phyloP scores from a whole-genome alignment of 129 eudicot genomes.

The Silybum marianum region DNA sequence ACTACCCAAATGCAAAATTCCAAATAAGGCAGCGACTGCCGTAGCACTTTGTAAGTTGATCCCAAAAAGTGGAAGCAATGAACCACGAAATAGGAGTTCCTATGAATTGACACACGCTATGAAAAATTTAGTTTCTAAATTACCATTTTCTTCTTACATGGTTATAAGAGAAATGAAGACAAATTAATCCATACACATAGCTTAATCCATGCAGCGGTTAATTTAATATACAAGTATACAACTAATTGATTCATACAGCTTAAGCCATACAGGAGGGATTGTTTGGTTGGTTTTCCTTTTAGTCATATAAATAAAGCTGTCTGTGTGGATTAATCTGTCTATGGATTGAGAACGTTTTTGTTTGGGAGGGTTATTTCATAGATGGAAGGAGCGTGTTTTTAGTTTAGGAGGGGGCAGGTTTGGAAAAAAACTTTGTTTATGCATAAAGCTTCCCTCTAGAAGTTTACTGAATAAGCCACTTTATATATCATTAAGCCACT shows the following conservation, averaged over 20 bases:
- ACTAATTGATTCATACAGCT: background rate
- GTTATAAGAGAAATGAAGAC: constrained; percentile 15
- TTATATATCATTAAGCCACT: too few relatives aligned
- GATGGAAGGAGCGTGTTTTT: too few relatives aligned
- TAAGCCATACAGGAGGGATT: background rate
- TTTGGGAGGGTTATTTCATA: too few relatives aligned
- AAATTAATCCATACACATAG: background rate
- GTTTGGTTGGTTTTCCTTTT: too few relatives aligned
- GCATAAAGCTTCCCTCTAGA: too few relatives aligned
- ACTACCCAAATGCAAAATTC: constrained; percentile 86
- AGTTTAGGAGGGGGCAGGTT: too few relatives aligned
- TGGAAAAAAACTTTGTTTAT: too few relatives aligned
- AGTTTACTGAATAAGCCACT: too few relatives aligned
- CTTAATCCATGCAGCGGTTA: background rate
- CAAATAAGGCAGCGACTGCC: constrained; percentile 73
- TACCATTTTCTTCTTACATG: background rate
- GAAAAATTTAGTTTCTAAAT: background rate
- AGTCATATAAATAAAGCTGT: too few relatives aligned
- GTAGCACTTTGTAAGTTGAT: constrained; percentile 55
- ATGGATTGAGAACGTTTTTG: too few relatives aligned
- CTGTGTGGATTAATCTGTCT: too few relatives aligned
- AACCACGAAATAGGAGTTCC: constrained; percentile 94
- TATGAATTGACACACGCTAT: constrained; percentile 22
- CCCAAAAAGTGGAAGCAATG: constrained; percentile 80
- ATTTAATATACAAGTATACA: too few relatives aligned